Percentiles rank a stretch among this genome's conserved stretches.
phyloP scores from a whole-genome alignment of 345 rosid species.

The Ceriops tagal region DNA sequence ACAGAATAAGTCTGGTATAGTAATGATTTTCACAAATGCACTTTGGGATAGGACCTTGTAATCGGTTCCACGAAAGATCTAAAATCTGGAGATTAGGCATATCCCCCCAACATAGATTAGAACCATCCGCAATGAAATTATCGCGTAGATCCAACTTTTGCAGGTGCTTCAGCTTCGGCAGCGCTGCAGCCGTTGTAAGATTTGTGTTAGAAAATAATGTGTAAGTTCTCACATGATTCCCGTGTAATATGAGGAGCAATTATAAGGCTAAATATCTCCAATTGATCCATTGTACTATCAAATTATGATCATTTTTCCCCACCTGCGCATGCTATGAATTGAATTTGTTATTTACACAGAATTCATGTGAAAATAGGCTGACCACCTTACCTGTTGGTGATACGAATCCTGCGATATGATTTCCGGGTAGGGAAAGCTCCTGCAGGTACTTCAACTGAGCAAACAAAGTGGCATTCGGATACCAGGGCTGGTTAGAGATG shows the following conservation, averaged over 20 bases:
- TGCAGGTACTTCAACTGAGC: conserved; percentile 12
- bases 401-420: conserved; percentile 14
- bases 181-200: conserved; percentile 4
- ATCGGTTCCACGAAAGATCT: conserved; percentile 8
- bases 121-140: not conserved
- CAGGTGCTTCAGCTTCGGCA: conserved; percentile 5
- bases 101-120: conserved; percentile 11
- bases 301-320: too few species aligned
- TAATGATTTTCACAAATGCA: conserved; percentile 2
- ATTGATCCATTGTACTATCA: too few species aligned
- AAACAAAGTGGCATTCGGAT: conserved; percentile 17
- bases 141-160: conserved; percentile 4
- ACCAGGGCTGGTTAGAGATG: not conserved
- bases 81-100: conserved; percentile 1
- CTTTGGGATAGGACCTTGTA: conserved; percentile 5
- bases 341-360: too few species aligned
- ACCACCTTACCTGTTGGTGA: conserved; percentile 11
- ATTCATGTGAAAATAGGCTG: too few species aligned
- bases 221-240: too few species aligned
- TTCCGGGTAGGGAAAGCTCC: conserved; percentile 13
- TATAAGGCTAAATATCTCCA: too few species aligned
- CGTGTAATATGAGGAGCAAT: too few species aligned
- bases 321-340: too few species aligned
- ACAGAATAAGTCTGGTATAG: not conserved
- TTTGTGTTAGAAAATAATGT: not conserved